These are phyloP conservation scores for Paraleonurus japonicus DNA, from an alignment of 257 asterid species.

Conservation along the genomic window DNA sequence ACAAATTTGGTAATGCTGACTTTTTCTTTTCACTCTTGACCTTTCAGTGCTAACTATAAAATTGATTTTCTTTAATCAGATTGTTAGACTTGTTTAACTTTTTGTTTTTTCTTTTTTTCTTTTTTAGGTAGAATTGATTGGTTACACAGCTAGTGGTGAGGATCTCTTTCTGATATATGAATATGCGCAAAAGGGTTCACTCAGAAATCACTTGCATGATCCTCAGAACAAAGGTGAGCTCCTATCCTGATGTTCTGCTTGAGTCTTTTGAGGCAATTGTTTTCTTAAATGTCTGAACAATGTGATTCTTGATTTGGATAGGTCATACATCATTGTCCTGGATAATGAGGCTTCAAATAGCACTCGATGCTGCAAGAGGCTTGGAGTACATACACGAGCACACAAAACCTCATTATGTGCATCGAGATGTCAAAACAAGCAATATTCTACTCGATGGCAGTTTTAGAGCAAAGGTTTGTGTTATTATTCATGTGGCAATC, in stretches of 20 bases:
- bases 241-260: not conserved
- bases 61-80: not conserved
- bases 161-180: conserved; percentile 90
- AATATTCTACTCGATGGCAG: conserved; percentile 84
- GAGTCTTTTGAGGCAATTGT: not conserved
- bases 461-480: conserved; percentile 79
- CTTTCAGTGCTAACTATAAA: conserved; percentile 9
- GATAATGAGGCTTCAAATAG: conserved; percentile 91
- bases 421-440: conserved; percentile 93
- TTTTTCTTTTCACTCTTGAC: not conserved
- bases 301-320: conserved; percentile 26
- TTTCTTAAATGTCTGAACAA: not conserved
- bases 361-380: conserved; percentile 99
- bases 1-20: conserved; percentile 74
- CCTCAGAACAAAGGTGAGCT: conserved; percentile 77
- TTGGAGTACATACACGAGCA: conserved; percentile 96
- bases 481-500: conserved; percentile 8
- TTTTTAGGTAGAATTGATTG: conserved; percentile 89
- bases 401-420: conserved; percentile 95
- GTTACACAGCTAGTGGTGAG: conserved; percentile 77
- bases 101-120: conserved; percentile 23
- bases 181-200: conserved; percentile 90
- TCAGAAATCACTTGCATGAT: conserved; percentile 83
- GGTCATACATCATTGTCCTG: conserved; percentile 89
- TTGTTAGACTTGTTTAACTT: conserved; percentile 26